Evolutionary conservation across 306 rosid genomes (phyloP).

Genomic region (Prunus mira): DNA sequence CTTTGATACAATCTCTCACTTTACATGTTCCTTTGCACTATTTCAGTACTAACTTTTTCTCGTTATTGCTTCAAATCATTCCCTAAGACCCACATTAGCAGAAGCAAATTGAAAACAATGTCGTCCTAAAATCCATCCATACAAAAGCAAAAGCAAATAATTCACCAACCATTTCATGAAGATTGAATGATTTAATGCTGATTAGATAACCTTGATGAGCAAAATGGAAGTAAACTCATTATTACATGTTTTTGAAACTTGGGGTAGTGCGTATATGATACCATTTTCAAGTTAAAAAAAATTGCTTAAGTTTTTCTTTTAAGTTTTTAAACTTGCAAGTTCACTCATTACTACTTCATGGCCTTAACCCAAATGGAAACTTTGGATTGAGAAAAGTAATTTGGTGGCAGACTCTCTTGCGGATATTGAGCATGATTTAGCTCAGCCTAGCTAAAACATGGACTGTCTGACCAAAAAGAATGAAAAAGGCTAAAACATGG

Average conservation of each 20-base stretch:
- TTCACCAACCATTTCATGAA: conserved; percentile 27
- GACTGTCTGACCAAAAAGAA: background rate
- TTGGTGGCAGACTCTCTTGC: background rate
- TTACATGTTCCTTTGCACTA: conserved; percentile 46
- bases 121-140: conserved; percentile 41
- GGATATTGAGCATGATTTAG: background rate
- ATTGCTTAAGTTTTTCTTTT: background rate
- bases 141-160: conserved; percentile 45
- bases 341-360: too few relatives aligned
- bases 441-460: background rate
- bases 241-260: conserved; percentile 22
- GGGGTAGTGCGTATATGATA: background rate
- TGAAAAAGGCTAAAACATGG: background rate
- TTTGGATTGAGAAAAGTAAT: background rate
- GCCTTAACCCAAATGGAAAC: too few relatives aligned
- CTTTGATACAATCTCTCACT: conserved; percentile 41
- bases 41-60: conserved; percentile 37
- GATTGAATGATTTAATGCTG: conserved; percentile 26
- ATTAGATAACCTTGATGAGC: conserved; percentile 44
- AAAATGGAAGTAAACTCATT: conserved; percentile 47
- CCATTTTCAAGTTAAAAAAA: background rate
- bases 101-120: conserved; percentile 33
- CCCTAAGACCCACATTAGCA: conserved; percentile 56
- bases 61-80: conserved; percentile 60
- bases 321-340: background rate